A percentile compares a stretch with the other conserved stretches of the same genome.
Evolutionary conservation across 140 eudicot species (phyloP).

Genomic region (Bidens hawaiensis): DNA sequence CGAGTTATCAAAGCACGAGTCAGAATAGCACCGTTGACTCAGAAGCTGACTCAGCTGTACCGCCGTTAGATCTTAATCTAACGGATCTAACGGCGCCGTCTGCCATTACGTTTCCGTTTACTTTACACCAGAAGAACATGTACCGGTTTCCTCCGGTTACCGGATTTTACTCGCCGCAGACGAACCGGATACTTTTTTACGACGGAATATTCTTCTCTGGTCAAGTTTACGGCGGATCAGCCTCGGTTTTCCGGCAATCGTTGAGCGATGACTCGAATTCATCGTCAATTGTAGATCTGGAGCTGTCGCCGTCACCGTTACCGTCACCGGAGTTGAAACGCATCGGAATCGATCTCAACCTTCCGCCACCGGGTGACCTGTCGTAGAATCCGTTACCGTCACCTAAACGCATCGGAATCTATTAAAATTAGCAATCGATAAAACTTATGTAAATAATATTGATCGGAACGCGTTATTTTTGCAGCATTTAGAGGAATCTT

Average conservation of each 20-base stretch:
- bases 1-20: slow-evolving; percentile 34
- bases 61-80: slow-evolving; percentile 37
- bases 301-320: neutral
- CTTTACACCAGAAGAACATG: slow-evolving; percentile 15
- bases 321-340: slow-evolving; percentile 4
- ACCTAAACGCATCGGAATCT: too few species aligned
- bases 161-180: slow-evolving; percentile 27
- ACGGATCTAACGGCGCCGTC: slow-evolving; percentile 20
- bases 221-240: slow-evolving; percentile 6
- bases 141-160: slow-evolving; percentile 19
- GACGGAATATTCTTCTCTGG: slow-evolving; percentile 20
- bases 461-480: slow-evolving; percentile 19
- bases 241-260: slow-evolving; percentile 14
- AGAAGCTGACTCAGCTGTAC: slow-evolving; percentile 16
- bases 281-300: slow-evolving; percentile 35
- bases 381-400: too few species aligned
- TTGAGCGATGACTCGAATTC: slow-evolving; percentile 47
- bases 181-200: slow-evolving; percentile 27
- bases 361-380: slow-evolving; percentile 40
- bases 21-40: slow-evolving; percentile 51
- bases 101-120: slow-evolving; percentile 10
- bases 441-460: slow-evolving; percentile 12
- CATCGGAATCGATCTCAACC: slow-evolving; percentile 39
- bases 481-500: slow-evolving; percentile 23
- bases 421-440: too few species aligned